Conservation (phyloP, 306 rosid genomes). For the Cucurbita argyrosperma region DNA sequence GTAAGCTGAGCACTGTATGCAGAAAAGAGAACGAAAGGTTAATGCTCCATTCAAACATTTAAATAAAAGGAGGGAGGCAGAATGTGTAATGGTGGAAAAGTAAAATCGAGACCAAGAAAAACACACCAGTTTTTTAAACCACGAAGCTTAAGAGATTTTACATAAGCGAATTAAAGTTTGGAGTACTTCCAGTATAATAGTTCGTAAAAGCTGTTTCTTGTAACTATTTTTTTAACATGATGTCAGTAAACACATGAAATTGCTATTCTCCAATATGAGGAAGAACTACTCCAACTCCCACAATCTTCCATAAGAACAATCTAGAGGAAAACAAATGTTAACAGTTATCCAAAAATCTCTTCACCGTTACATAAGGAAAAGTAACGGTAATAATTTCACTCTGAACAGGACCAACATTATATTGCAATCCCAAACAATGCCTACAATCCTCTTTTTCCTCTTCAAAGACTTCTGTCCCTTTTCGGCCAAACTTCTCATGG, state of each 20-base stretch:
- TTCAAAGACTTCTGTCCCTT: neutral
- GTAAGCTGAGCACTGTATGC: conserved; percentile 78
- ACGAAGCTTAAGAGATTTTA: neutral
- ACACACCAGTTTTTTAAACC: neutral
- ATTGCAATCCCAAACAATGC: neutral
- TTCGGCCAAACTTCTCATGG: neutral
- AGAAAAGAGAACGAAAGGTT: neutral
- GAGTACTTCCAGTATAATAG: neutral
- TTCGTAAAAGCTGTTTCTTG: neutral
- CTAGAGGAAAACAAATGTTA: neutral
- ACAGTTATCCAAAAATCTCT: neutral
- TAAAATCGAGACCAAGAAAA: neutral
- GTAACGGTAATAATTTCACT: neutral
- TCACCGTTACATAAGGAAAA: neutral
- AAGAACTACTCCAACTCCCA: neutral
- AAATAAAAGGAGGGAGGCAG: conserved; percentile 7
- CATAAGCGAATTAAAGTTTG: neutral
- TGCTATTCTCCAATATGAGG: neutral
- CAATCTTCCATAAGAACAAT: neutral
- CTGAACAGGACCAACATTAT: neutral
- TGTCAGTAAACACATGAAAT: neutral
- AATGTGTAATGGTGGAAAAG: neutral
- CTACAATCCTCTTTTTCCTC: neutral
- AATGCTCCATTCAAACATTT: neutral
- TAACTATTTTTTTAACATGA: neutral